Evolutionary conservation across 257 asterid species (phyloP).

Genomic region (Lycium ferocissimum): DNA sequence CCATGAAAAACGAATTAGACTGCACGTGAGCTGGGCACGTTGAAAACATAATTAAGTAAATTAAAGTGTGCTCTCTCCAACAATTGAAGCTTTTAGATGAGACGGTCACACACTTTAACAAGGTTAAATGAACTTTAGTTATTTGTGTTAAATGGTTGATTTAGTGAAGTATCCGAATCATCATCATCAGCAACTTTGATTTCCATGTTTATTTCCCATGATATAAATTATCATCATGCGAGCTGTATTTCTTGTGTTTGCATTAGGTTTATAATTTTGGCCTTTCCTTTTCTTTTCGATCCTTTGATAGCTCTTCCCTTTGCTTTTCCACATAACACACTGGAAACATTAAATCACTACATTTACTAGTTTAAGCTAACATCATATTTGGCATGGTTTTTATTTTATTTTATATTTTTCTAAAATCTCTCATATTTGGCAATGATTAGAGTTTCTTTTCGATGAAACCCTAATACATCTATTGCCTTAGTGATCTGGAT

Average conservation of each 20-base stretch:
- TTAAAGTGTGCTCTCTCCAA: conserved; percentile 8
- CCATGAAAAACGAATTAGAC: neutral
- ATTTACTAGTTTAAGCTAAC: conserved; percentile 6
- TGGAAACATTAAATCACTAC: conserved; percentile 1
- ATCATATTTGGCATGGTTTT: conserved; percentile 5
- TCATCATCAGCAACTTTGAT: neutral
- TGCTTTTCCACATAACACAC: neutral
- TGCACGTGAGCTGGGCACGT: neutral
- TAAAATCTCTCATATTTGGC: neutral
- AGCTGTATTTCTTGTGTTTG: conserved; percentile 20
- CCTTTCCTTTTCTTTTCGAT: conserved; percentile 14
- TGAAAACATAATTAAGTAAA: conserved; percentile 7
- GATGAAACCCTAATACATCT: neutral
- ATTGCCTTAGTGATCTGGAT: neutral
- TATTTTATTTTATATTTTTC: neutral
- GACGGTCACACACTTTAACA: neutral
- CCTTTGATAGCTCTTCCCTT: neutral
- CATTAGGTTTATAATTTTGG: neutral
- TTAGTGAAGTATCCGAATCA: neutral
- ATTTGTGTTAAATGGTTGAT: neutral
- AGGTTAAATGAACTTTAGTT: conserved; percentile 4
- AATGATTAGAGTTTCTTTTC: neutral
- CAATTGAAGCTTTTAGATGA: neutral
- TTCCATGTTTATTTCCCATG: neutral
- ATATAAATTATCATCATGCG: neutral